Evolutionary conservation across 805 yeast species (phyloP), one percentile per base, ranked within the genome.

Genomic region (Pichia manshurica): DNA sequence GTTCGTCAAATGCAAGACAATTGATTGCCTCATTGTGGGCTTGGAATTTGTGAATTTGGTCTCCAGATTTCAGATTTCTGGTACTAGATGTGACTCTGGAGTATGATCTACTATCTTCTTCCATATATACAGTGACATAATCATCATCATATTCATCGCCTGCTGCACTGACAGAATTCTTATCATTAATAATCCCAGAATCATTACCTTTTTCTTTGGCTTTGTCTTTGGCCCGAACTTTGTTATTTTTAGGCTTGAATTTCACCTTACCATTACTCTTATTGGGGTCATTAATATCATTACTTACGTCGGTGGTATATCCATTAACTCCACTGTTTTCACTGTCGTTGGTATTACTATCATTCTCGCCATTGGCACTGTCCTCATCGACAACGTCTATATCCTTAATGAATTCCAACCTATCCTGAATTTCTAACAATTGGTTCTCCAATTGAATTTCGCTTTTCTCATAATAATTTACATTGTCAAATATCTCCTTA

Each of bases 1-100:
- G 91, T 21, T 75, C 69, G 58, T 84, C 88, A 60, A 84, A 84
- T 53, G 81, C 89, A 49, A 84, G 60, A 31, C 79, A 71, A 1
- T 78, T 73, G 20, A 85, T 68, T 2, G 76, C 53, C 39, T 73
- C 78, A 4, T 69, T 70, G 56, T 82, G 87, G 1, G 81, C 80
- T 15, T 69, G 59, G 39, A 82, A 66, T 15, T 70, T 61, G 33
- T 69, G 62, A 25, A 84, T 81, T 36, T 66, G 62, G 38, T 78
- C 71, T 3, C 88, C 87, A 1, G 83, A 72, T 28, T 72, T 71
- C 56, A 80, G 83, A 55, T 71, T 82, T 73, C 78, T 46, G 2
- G 42, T 28, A 12, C 84, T 69, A 7, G 59, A 52, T 4, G 53
- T 48, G 2, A 51, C 49, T 34, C 55, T 40, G 41, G 52, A 49